A percentile compares a stretch with the other conserved stretches of the same genome.
Conservation (phyloP, 306 rosid genomes). For the Glycine tomentella region DNA sequence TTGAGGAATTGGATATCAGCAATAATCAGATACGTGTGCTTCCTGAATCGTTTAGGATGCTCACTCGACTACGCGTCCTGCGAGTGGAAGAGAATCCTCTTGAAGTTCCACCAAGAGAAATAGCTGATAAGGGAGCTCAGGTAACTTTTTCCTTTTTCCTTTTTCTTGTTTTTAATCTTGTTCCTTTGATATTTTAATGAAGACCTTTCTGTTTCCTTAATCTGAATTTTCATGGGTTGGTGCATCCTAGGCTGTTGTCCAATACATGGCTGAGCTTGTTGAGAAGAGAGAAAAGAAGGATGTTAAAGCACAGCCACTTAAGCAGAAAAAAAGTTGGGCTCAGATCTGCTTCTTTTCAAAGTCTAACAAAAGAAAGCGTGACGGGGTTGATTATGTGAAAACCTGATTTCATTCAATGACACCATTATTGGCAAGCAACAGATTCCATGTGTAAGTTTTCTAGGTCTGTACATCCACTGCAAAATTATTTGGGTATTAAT, state of each 20-base stretch:
- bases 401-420: conserved; percentile 52
- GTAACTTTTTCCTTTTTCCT: conserved; percentile 46
- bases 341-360: conserved; percentile 73
- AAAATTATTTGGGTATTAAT: conserved; percentile 17
- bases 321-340: conserved; percentile 83
- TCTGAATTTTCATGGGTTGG: conserved; percentile 37
- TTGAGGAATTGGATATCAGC: conserved; percentile 92
- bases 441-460: conserved; percentile 58
- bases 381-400: conserved; percentile 59
- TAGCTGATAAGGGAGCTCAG: conserved; percentile 85
- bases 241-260: conserved; percentile 84
- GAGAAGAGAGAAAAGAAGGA: conserved; percentile 67
- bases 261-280: conserved; percentile 75
- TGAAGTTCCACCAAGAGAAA: conserved; percentile 84
- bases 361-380: conserved; percentile 82
- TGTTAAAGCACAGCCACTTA: conserved; percentile 59
- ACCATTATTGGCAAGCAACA: conserved; percentile 35
- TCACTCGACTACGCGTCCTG: conserved; percentile 67
- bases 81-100: conserved; percentile 87
- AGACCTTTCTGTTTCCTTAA: conserved; percentile 11
- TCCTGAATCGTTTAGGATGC: conserved; percentile 80
- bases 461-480: conserved; percentile 25
- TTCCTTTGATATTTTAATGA: conserved; percentile 32
- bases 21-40: conserved; percentile 84
- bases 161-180: not conserved